phyloP scores from a whole-genome alignment of 257 asterid genomes.

The Orobanche coerulescens region DNA sequence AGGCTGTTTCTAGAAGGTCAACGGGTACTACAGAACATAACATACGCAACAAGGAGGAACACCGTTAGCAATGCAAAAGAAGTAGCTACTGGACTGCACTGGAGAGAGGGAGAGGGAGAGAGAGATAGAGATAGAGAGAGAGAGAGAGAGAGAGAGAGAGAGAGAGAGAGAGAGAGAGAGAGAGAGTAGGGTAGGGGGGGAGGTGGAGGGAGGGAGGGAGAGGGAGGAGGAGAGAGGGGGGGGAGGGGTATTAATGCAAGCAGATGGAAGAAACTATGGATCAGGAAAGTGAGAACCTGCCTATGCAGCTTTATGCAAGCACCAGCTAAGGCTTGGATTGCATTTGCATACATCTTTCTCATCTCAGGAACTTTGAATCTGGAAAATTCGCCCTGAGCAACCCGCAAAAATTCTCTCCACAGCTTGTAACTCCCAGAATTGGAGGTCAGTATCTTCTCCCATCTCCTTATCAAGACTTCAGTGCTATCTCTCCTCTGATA shows the following conservation, averaged over 20 bases:
- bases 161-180: too few relatives aligned
- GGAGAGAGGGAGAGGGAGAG: too few relatives aligned
- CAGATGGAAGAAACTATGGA: constrained; percentile 17
- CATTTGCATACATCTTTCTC: constrained; percentile 86
- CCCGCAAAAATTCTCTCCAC: constrained; percentile 87
- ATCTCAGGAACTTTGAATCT: constrained; percentile 89
- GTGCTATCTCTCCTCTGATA: constrained; percentile 71
- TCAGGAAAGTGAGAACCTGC: constrained; percentile 83
- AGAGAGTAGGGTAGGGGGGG: too few relatives aligned
- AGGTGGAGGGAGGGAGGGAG: too few relatives aligned
- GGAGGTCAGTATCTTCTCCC: constrained; percentile 70
- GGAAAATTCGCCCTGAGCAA: constrained; percentile 80
- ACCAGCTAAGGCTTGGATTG: constrained; percentile 85
- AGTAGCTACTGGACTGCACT: too few relatives aligned
- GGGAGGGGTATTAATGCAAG: background rate
- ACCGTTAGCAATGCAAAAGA: too few relatives aligned
- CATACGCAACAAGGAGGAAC: too few relatives aligned
- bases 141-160: too few relatives aligned
- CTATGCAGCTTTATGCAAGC: constrained; percentile 82
- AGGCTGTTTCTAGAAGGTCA: too few relatives aligned
- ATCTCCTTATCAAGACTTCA: constrained; percentile 66
- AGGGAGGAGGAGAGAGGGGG: too few relatives aligned
- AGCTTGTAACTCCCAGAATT: constrained; percentile 79
- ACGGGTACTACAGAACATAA: too few relatives aligned
- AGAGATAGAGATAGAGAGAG: too few relatives aligned